These are phyloP conservation scores for Zymoseptoria brevis DNA, from an alignment of 2,329 filamentous ascomycete species.

Conservation along the genomic window DNA sequence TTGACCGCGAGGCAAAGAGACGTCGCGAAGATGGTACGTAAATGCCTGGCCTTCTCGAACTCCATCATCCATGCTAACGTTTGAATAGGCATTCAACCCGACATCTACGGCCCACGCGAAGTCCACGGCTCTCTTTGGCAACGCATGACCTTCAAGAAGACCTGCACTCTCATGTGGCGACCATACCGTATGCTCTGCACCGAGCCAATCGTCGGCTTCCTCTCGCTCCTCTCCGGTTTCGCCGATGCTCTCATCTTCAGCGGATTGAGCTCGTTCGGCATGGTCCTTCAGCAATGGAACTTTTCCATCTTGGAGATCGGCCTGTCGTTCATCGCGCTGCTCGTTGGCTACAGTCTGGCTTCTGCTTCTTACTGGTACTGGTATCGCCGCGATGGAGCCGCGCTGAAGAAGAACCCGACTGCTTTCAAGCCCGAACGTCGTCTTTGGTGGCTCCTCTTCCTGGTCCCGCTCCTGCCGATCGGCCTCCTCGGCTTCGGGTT, in stretches of 20 bases:
- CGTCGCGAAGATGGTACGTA: slow-evolving; percentile 42
- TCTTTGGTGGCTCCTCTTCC: slow-evolving; percentile 56
- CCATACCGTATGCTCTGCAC: slow-evolving; percentile 67
- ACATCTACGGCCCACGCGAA: slow-evolving; percentile 67
- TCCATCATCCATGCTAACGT: not conserved
- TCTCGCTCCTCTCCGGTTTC: slow-evolving; percentile 65
- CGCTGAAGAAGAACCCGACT: slow-evolving; percentile 45
- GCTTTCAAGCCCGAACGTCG: slow-evolving; percentile 55
- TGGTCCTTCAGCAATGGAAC: slow-evolving; percentile 56
- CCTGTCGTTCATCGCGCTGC: slow-evolving; percentile 50
- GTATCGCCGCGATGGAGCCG: slow-evolving; percentile 33
- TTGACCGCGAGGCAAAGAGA: slow-evolving; percentile 67
- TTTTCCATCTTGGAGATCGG: slow-evolving; percentile 53
- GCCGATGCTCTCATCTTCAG: slow-evolving; percentile 70
- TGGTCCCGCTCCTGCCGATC: slow-evolving; percentile 53
- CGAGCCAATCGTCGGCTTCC: slow-evolving; percentile 63
- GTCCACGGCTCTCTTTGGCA: slow-evolving; percentile 36
- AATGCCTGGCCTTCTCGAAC: not conserved
- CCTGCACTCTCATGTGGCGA: slow-evolving; percentile 48
- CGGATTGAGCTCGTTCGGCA: slow-evolving; percentile 62
- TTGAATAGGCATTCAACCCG: slow-evolving; percentile 31
- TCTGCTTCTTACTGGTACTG: slow-evolving; percentile 47
- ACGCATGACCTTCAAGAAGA: slow-evolving; percentile 33
- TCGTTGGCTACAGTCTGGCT: slow-evolving; percentile 57
- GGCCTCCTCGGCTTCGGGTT: slow-evolving; percentile 65